Evolutionary conservation across 2,329 filamentous ascomycete species (phyloP).

Genomic region (Aspergillus persii): DNA sequence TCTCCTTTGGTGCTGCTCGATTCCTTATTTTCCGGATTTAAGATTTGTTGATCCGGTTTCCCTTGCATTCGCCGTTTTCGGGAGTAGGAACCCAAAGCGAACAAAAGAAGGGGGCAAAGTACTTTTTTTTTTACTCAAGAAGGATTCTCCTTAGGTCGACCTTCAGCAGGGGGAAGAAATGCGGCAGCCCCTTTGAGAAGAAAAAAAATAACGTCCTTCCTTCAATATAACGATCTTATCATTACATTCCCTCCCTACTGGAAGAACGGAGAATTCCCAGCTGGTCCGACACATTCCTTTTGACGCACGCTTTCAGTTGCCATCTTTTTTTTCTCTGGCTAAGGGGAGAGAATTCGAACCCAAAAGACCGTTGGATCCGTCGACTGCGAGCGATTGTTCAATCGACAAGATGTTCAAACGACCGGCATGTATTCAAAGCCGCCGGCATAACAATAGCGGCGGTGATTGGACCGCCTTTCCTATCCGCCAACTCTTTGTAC

Average conservation of each 20-base stretch:
- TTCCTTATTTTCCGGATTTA: constrained; percentile 12
- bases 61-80: constrained; percentile 15
- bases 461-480: constrained; percentile 52
- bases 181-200: constrained; percentile 21
- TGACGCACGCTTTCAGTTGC: constrained; percentile 15
- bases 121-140: neutral
- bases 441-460: constrained; percentile 25
- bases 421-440: constrained; percentile 33
- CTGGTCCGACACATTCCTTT: constrained; percentile 25
- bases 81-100: constrained; percentile 7
- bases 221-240: constrained; percentile 22
- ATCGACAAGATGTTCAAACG: constrained; percentile 32
- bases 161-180: constrained; percentile 21
- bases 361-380: neutral
- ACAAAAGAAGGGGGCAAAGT: constrained; percentile 1
- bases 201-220: constrained; percentile 9
- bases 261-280: constrained; percentile 27
- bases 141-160: constrained; percentile 8
- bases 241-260: constrained; percentile 33
- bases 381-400: neutral
- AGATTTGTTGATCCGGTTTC: constrained; percentile 11
- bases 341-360: neutral
- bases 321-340: constrained; percentile 7
- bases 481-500: constrained; percentile 53
- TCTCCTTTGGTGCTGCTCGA: constrained; percentile 12